Evolutionary conservation across 495 filamentous ascomycete genomes (phyloP).

Genomic region (Alectoria sarmentosa): DNA sequence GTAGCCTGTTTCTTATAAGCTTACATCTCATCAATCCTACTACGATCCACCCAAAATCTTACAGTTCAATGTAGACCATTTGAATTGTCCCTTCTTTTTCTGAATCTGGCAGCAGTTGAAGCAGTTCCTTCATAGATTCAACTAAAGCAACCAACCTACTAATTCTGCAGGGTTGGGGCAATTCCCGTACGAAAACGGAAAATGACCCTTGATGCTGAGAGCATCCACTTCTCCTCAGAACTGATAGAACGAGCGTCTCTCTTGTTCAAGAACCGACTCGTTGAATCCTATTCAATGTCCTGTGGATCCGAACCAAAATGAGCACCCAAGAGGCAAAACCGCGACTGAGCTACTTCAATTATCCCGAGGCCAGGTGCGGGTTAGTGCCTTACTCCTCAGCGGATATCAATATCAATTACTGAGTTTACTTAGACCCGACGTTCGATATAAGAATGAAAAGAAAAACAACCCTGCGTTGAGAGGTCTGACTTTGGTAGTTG

Average conservation of each 20-base stretch:
- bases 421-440: conserved; percentile 8
- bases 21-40: too few species aligned
- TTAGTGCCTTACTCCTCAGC: neutral
- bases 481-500: conserved; percentile 11
- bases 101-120: too few species aligned
- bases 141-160: too few species aligned
- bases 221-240: neutral
- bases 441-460: conserved; percentile 16
- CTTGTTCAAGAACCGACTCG: neutral
- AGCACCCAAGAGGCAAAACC: neutral
- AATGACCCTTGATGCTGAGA: neutral
- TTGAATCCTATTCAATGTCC: neutral
- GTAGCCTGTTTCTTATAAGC: too few species aligned
- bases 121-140: too few species aligned
- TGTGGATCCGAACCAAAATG: neutral
- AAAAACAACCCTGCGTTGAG: conserved; percentile 5
- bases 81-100: too few species aligned
- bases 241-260: neutral
- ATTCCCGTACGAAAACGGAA: too few species aligned
- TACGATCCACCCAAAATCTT: too few species aligned
- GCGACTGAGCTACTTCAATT: neutral
- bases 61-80: too few species aligned
- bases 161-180: too few species aligned
- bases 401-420: neutral
- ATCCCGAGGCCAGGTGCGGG: neutral